phyloP scores from a whole-genome alignment of 305 asterid genomes.

The Fraxinus sp. region DNA sequence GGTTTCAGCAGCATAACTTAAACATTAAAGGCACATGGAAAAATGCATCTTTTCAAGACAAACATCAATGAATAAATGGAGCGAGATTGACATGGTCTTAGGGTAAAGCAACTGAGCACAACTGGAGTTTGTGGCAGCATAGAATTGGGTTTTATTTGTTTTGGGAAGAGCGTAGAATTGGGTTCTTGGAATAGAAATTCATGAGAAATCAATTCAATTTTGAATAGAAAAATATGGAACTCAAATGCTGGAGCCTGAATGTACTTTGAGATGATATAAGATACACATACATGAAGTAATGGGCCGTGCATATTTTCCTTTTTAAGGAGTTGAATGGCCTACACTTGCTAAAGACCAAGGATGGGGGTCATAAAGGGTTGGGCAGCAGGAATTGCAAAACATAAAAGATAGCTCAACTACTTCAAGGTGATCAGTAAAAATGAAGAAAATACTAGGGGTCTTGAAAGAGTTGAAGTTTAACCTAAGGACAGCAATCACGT shows the following conservation, averaged over 20 bases:
- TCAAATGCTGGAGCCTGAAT: not conserved
- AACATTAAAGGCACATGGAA: not conserved
- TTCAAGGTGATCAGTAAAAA: not conserved
- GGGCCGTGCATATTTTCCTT: not conserved
- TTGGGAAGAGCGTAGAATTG: not conserved
- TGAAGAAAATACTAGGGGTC: not conserved
- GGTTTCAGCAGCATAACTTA: not conserved
- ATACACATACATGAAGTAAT: not conserved
- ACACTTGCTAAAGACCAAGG: not conserved
- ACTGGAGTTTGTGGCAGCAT: not conserved
- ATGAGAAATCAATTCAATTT: not conserved
- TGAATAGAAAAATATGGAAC: not conserved
- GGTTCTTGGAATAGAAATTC: not conserved
- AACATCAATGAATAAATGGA: not conserved
- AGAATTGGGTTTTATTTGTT: not conserved
- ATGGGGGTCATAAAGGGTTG: not conserved
- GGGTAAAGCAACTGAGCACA: not conserved
- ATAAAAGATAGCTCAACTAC: not conserved
- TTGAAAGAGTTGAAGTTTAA: not conserved
- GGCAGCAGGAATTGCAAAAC: not conserved
- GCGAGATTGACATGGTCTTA: not conserved
- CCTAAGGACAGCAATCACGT: not conserved
- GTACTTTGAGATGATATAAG: not conserved
- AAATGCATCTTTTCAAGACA: not conserved
- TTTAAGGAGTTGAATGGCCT: not conserved